These are phyloP conservation scores for Russula earlei DNA, from an alignment of 768 basidiomycete genomes.

Conservation along the genomic window DNA sequence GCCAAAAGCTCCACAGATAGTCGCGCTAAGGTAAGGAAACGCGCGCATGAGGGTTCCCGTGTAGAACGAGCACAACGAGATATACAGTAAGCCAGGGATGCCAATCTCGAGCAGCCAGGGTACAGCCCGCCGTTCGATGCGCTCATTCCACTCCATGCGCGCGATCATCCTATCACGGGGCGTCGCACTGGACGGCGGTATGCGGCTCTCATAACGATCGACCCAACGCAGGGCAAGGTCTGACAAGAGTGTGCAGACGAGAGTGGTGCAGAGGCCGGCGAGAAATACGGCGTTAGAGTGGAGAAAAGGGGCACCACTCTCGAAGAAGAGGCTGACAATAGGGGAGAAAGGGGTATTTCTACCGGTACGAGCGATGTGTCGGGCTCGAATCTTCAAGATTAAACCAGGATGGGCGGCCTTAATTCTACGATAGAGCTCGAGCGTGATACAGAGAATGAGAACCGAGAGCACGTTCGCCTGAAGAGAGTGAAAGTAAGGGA, in stretches of 20 bases:
- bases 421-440: slow-evolving; percentile 10
- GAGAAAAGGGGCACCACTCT: background rate
- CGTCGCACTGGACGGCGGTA: background rate
- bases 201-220: background rate
- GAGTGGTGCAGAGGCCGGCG: slow-evolving; percentile 7
- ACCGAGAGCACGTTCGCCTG: slow-evolving; percentile 10
- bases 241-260: slow-evolving; percentile 4
- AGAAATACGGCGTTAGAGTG: slow-evolving; percentile 7
- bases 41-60: background rate
- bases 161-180: slow-evolving; percentile 10
- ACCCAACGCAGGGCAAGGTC: slow-evolving; percentile 12
- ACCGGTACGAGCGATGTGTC: slow-evolving; percentile 2
- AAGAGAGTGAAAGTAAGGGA: background rate
- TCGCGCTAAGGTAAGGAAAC: background rate
- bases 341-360: slow-evolving; percentile 1
- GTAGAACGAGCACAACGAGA: background rate
- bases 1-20: background rate
- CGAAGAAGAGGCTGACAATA: slow-evolving; percentile 13
- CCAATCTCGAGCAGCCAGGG: slow-evolving; percentile 9
- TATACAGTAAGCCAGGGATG: slow-evolving; percentile 4
- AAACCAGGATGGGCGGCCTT: slow-evolving; percentile 6
- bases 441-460: slow-evolving; percentile 3
- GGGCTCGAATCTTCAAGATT: slow-evolving; percentile 3
- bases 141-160: slow-evolving; percentile 14
- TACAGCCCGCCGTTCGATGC: slow-evolving; percentile 1